These are phyloP conservation scores for Solanum medicagineum DNA, from an alignment of 257 asterid genomes.

Conservation along the genomic window DNA sequence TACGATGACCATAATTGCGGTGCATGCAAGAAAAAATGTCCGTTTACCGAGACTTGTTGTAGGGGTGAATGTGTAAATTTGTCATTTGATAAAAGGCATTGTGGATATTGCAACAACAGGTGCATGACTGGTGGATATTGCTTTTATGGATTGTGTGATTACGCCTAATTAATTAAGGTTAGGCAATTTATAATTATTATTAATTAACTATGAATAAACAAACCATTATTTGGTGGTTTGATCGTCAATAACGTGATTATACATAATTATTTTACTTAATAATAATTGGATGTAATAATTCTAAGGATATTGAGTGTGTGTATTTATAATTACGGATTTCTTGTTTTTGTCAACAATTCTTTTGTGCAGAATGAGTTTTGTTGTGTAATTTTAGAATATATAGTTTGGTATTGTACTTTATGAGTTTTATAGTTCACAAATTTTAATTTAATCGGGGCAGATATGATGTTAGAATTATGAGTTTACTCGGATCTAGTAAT, in stretches of 20 bases:
- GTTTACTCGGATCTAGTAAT: not conserved
- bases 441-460: not conserved
- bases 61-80: slow-evolving; percentile 44
- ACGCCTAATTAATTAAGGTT: slow-evolving; percentile 21
- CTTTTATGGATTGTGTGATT: slow-evolving; percentile 50
- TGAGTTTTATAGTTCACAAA: not conserved
- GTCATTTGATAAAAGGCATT: slow-evolving; percentile 46
- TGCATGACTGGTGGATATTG: slow-evolving; percentile 41
- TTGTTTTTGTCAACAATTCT: not conserved
- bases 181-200: not conserved
- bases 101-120: slow-evolving; percentile 32
- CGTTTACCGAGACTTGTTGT: slow-evolving; percentile 35
- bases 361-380: not conserved
- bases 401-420: not conserved
- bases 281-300: not conserved
- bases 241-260: not conserved
- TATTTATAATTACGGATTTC: not conserved
- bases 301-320: not conserved
- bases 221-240: not conserved
- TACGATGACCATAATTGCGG: slow-evolving; percentile 44
- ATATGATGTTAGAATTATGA: not conserved
- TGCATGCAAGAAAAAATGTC: slow-evolving; percentile 46
- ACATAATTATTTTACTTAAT: not conserved
- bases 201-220: not conserved
- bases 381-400: not conserved